A percentile compares a stretch with the other conserved stretches of the same genome.
Evolutionary conservation across 345 rosid genomes (phyloP).

Genomic region (Mercurialis annua): DNA sequence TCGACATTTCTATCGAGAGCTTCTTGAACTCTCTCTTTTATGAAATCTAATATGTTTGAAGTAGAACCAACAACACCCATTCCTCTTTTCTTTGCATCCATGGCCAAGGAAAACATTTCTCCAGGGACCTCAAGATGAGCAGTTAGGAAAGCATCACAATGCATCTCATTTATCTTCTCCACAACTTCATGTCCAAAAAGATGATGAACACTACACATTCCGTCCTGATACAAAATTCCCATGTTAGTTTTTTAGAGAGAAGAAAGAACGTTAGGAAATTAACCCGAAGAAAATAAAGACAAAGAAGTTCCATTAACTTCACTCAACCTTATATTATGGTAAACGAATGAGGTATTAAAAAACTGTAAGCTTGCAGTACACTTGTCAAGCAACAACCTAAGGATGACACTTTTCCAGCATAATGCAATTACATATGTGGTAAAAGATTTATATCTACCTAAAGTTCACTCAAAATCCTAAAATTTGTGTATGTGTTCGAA

Average conservation of each 20-base stretch:
- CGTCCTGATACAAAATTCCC: slow-evolving; percentile 49
- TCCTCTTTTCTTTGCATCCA: slow-evolving; percentile 88
- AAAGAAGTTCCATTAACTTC: neutral
- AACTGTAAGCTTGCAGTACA: neutral
- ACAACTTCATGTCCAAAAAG: slow-evolving; percentile 92
- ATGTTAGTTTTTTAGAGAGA: slow-evolving; percentile 9
- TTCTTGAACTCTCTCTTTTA: slow-evolving; percentile 73
- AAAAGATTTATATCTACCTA: neutral
- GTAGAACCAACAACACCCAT: slow-evolving; percentile 99
- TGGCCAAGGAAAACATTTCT: slow-evolving; percentile 96
- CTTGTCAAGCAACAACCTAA: neutral
- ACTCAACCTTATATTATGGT: neutral
- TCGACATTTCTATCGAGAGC: slow-evolving; percentile 70
- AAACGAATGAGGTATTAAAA: neutral
- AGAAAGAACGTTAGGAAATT: neutral
- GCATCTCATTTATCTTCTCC: slow-evolving; percentile 73
- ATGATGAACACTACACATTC: slow-evolving; percentile 91
- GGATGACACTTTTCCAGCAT: too few species aligned
- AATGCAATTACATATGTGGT: neutral
- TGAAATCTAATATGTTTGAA: slow-evolving; percentile 83
- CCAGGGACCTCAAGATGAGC: slow-evolving; percentile 98
- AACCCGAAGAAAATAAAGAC: neutral
- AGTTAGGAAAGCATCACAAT: slow-evolving; percentile 86
- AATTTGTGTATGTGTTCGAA: neutral
- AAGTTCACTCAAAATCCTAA: neutral